Percentiles rank a stretch among this genome's conserved stretches.
These are phyloP conservation scores for Funneliformis geosporum DNA, from an alignment of 192 early-diverging fungal species.

Conservation along the genomic window DNA sequence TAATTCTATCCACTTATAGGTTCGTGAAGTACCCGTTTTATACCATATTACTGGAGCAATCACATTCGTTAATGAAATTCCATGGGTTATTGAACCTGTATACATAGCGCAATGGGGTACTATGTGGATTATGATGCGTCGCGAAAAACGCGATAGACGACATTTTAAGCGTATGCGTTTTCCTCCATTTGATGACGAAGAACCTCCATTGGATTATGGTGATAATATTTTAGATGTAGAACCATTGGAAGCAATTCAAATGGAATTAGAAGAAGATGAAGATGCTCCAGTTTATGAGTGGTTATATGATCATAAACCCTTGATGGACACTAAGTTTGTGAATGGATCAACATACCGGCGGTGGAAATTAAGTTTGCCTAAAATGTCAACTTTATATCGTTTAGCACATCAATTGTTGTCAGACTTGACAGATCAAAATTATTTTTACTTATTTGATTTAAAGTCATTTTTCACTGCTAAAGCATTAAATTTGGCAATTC, in stretches of 20 bases:
- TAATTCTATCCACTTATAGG: slow-evolving; percentile 18
- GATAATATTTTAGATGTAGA: slow-evolving; percentile 99
- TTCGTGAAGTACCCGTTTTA: slow-evolving; percentile 91
- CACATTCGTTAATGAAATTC: slow-evolving; percentile 97
- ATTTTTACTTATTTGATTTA: slow-evolving; percentile 97
- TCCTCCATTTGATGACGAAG: slow-evolving; percentile 98
- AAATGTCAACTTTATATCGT: slow-evolving; percentile 93
- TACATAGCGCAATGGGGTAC: slow-evolving; percentile 99
- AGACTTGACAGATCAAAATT: slow-evolving; percentile 93
- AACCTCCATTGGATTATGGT: slow-evolving; percentile 97
- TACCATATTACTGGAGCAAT: slow-evolving; percentile 99
- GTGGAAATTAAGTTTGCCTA: slow-evolving; percentile 90
- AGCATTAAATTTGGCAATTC: slow-evolving; percentile 96
- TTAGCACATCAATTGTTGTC: slow-evolving; percentile 91
- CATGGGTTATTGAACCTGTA: slow-evolving; percentile 94
- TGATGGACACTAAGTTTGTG: slow-evolving; percentile 71
- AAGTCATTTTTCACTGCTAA: slow-evolving; percentile 97
- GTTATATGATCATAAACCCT: slow-evolving; percentile 97
- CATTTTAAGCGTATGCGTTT: slow-evolving; percentile 99
- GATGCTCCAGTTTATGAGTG: slow-evolving; percentile 89
- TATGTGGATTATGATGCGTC: slow-evolving; percentile 99
- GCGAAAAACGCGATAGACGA: slow-evolving; percentile 95
- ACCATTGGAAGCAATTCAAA: slow-evolving; percentile 97
- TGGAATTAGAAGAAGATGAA: slow-evolving; percentile 96
- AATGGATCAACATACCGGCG: slow-evolving; percentile 87